Conservation (phyloP, 345 rosid species). For the Rhodamnia rubescens region DNA sequence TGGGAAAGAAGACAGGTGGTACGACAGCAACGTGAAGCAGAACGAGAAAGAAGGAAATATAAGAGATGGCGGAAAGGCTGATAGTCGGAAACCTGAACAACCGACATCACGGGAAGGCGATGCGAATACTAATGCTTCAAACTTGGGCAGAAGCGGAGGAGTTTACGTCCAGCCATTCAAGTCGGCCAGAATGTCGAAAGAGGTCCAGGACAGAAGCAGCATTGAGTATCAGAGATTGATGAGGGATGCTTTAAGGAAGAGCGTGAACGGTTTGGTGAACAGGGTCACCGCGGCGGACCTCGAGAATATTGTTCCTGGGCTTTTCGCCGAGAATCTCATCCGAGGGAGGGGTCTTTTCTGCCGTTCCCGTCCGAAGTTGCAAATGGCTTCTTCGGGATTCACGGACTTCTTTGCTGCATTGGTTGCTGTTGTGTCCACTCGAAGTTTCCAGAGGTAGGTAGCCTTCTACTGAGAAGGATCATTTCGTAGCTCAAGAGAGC, state of each 20-base stretch:
- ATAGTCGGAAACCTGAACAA: constrained; percentile 17
- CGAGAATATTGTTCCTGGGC: constrained; percentile 67
- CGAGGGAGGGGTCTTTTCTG: constrained; percentile 87
- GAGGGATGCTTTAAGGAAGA: constrained; percentile 92
- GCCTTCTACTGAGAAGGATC: constrained; percentile 20
- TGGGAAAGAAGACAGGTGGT: constrained; percentile 16
- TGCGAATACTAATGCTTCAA: constrained; percentile 14
- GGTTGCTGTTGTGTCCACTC: constrained; percentile 55
- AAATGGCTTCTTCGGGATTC: constrained; percentile 87
- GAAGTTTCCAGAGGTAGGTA: constrained; percentile 82
- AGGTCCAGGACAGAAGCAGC: constrained; percentile 73
- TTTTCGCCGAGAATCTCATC: constrained; percentile 76
- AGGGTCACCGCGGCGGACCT: constrained; percentile 75
- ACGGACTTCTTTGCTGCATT: constrained; percentile 75
- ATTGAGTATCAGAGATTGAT: constrained; percentile 72
- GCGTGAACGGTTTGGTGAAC: constrained; percentile 86
- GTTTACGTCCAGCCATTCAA: constrained; percentile 83
- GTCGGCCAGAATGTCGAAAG: constrained; percentile 79
- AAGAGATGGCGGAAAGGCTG: neutral
- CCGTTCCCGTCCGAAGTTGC: constrained; percentile 82
- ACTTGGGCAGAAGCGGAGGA: constrained; percentile 58
- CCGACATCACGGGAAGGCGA: constrained; percentile 18
- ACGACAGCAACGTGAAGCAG: constrained; percentile 1
- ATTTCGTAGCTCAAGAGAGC: constrained; percentile 89
- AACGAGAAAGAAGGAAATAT: neutral